phyloP scores from a whole-genome alignment of 306 rosid species.

The Casuarina equisetifolia region DNA sequence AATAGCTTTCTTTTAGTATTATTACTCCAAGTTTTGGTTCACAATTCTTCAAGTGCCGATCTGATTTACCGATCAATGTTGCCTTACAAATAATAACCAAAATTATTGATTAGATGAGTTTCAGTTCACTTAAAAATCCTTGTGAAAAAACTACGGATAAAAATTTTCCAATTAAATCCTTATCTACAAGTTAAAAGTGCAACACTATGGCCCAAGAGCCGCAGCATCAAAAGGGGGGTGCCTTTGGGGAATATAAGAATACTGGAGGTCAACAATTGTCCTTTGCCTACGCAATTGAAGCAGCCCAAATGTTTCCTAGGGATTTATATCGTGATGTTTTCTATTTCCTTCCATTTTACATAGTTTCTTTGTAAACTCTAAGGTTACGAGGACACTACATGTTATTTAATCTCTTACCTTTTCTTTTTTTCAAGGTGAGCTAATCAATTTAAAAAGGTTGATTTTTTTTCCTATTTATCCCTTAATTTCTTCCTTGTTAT shows the following conservation, averaged over 20 bases:
- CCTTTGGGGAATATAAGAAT: constrained; percentile 33
- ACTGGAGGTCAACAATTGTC: constrained; percentile 45
- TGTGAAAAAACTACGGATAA: no score
- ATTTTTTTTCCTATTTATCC: neutral
- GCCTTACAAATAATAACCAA: no score
- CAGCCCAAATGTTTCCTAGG: constrained; percentile 68
- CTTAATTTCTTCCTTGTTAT: neutral
- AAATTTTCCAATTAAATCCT: no score
- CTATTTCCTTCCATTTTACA: neutral
- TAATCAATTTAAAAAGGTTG: neutral
- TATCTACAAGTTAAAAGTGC: constrained; percentile 30
- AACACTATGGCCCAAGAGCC: constrained; percentile 64
- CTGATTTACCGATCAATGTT: no score
- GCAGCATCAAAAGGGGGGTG: constrained; percentile 69
- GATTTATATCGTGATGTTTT: constrained; percentile 74
- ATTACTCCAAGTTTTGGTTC: no score
- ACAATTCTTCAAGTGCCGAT: no score
- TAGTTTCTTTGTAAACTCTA: no score
- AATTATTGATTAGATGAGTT: no score
- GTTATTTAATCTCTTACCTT: neutral
- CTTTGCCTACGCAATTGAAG: constrained; percentile 86
- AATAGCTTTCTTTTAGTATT: no score
- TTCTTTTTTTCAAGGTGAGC: no score
- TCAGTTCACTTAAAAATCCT: no score
- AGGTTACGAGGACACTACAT: no score